Percentiles rank a stretch among this genome's conserved stretches.
Conservation (phyloP, 176 grass and related monocot genomes). For the Dactylis glomerata region DNA sequence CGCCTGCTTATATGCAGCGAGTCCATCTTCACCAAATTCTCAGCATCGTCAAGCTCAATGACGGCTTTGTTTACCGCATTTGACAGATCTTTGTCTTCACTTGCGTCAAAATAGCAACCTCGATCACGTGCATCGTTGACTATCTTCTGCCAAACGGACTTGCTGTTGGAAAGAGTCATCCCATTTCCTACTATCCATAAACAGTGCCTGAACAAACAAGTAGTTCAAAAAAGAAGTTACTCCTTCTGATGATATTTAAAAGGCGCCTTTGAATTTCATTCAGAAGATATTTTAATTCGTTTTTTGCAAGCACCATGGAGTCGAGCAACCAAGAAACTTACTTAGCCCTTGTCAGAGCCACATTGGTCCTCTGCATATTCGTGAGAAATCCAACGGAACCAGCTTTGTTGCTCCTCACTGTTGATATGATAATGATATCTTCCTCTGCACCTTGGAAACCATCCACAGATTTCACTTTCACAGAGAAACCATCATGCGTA, state of each 20-base stretch:
- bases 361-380: conserved; percentile 57
- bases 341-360: conserved; percentile 63
- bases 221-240: background rate
- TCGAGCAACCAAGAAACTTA: background rate
- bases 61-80: conserved; percentile 24
- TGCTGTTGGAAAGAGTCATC: conserved; percentile 26
- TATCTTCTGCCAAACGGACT: conserved; percentile 43
- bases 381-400: conserved; percentile 56
- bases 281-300: background rate
- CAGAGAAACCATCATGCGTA: conserved; percentile 13
- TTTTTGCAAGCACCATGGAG: background rate
- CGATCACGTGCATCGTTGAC: conserved; percentile 22
- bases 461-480: conserved; percentile 53
- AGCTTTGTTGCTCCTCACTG: conserved; percentile 47
- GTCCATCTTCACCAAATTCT: conserved; percentile 13
- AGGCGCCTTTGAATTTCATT: background rate
- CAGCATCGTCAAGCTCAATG: conserved; percentile 21
- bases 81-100: conserved; percentile 31
- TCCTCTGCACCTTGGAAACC: conserved; percentile 62
- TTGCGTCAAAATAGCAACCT: conserved; percentile 28
- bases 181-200: conserved; percentile 52
- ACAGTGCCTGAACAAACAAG: conserved; percentile 22
- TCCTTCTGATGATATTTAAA: background rate
- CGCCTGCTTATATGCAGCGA: conserved; percentile 8
- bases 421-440: conserved; percentile 62